Conservation (phyloP, 805 yeast genomes). For the Ogataea minuta region DNA sequence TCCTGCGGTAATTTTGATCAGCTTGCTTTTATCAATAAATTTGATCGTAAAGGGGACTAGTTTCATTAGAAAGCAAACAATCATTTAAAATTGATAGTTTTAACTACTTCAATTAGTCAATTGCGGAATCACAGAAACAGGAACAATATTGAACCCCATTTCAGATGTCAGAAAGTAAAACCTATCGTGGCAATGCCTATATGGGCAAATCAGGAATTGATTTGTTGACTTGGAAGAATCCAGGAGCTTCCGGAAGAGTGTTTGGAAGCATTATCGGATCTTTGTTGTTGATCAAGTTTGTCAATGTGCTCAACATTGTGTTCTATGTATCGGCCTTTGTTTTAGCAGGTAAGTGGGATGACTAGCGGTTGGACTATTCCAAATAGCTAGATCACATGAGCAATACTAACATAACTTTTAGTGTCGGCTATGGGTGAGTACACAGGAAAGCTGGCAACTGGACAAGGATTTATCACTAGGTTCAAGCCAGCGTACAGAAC, state of each 20-base stretch:
- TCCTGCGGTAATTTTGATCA: slow-evolving; percentile 14
- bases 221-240: slow-evolving; percentile 73
- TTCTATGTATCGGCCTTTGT: slow-evolving; percentile 60
- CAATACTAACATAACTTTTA: slow-evolving; percentile 15
- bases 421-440: slow-evolving; percentile 75
- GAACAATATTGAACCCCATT: neutral
- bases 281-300: slow-evolving; percentile 57
- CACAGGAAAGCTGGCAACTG: slow-evolving; percentile 66
- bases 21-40: slow-evolving; percentile 10
- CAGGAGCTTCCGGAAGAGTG: slow-evolving; percentile 72
- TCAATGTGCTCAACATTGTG: slow-evolving; percentile 60
- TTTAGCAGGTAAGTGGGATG: slow-evolving; percentile 36
- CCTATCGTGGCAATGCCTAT: slow-evolving; percentile 34
- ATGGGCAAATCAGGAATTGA: slow-evolving; percentile 25
- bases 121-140: neutral
- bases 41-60: slow-evolving; percentile 10
- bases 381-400: slow-evolving; percentile 2
- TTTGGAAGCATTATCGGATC: slow-evolving; percentile 60
- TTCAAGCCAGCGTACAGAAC: slow-evolving; percentile 59
- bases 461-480: slow-evolving; percentile 76
- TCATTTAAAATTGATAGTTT: neutral
- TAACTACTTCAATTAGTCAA: neutral
- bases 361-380: slow-evolving; percentile 1
- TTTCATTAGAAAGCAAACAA: slow-evolving; percentile 5
- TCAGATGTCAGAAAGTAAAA: slow-evolving; percentile 17